Conservation (phyloP, 768 basidiomycete species). For the Lactarius deliciosus region DNA sequence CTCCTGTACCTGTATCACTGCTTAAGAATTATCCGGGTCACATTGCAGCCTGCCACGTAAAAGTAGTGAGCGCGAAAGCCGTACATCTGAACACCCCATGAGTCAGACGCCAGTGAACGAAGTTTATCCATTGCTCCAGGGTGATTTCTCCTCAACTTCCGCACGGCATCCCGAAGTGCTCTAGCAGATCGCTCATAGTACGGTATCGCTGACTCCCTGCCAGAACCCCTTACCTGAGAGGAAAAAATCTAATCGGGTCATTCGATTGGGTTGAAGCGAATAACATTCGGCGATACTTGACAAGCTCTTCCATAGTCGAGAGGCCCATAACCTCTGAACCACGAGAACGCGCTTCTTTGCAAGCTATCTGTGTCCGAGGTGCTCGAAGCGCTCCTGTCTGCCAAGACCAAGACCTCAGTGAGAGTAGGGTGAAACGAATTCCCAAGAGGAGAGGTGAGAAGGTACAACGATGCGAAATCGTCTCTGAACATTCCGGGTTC, state of each 20-base stretch:
- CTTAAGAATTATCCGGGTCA: not conserved
- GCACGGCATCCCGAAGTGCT: not conserved
- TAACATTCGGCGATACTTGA: slow-evolving; percentile 9
- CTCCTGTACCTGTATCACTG: not conserved
- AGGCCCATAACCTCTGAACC: not conserved
- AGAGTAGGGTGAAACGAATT: not conserved
- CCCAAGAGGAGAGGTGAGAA: not conserved
- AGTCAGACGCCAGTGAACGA: slow-evolving; percentile 6
- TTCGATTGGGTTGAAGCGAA: not conserved
- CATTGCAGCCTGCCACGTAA: not conserved
- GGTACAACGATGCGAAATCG: not conserved
- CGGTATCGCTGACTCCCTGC: not conserved
- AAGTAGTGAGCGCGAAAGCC: not conserved
- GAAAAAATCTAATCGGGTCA: not conserved
- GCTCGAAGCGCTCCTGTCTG: not conserved
- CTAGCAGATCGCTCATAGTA: not conserved
- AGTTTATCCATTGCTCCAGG: slow-evolving; percentile 4
- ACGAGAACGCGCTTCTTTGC: not conserved
- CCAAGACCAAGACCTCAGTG: not conserved
- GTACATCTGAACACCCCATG: not conserved
- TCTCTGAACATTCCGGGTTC: not conserved
- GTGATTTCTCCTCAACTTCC: slow-evolving; percentile 1
- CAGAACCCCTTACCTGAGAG: not conserved
- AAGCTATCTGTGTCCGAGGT: not conserved
- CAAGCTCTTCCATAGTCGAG: not conserved